Conservation (phyloP, 2,329 filamentous ascomycete genomes). For the Fusarium haematococcum region DNA sequence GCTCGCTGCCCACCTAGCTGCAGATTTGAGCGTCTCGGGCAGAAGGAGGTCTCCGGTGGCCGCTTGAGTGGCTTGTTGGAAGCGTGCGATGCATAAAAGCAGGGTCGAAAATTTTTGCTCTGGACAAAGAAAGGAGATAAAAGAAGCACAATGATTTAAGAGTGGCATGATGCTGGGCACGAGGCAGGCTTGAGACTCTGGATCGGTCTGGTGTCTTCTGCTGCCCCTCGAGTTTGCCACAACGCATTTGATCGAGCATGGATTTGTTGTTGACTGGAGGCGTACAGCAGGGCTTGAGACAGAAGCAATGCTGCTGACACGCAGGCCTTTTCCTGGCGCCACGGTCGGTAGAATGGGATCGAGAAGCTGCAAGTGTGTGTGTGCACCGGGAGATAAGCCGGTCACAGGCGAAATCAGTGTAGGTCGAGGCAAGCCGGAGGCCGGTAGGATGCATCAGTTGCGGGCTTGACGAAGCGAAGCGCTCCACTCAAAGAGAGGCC, state of each 20-base stretch:
- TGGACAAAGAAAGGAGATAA: not conserved
- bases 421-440: constrained; percentile 18
- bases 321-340: constrained; percentile 10
- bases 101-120: not conserved
- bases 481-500: constrained; percentile 28
- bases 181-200: not conserved
- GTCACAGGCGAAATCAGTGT: constrained; percentile 7
- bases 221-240: constrained; percentile 6
- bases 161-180: constrained; percentile 20
- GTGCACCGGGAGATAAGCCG: constrained; percentile 35
- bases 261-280: not conserved
- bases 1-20: not conserved
- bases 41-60: constrained; percentile 15
- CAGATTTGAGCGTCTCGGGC: constrained; percentile 19
- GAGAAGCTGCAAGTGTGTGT: constrained; percentile 13
- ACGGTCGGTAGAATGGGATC: constrained; percentile 10
- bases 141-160: constrained; percentile 13
- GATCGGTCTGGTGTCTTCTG: constrained; percentile 1
- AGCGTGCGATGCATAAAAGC: not conserved
- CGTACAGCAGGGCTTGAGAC: not conserved
- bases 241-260: not conserved
- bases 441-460: constrained; percentile 27
- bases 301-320: constrained; percentile 10
- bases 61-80: constrained; percentile 4
- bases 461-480: constrained; percentile 11